Base-by-base conservation (phyloP, 2,329 filamentous ascomycete species). In the Cercospora sojina region DNA sequence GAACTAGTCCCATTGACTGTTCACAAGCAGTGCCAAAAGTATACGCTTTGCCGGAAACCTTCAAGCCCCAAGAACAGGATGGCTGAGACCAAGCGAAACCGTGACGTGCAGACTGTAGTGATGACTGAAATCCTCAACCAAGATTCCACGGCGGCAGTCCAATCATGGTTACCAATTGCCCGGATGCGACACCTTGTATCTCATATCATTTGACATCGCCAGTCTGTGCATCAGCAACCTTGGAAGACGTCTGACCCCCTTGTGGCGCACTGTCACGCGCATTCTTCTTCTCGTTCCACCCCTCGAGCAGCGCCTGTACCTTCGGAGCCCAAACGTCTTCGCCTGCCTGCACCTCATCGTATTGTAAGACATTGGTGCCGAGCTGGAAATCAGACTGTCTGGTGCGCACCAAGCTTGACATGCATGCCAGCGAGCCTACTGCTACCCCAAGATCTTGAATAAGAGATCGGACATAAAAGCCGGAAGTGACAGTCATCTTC, bases 401-500 rank as follows among this genome's bases (percentile, higher is more conserved):
- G 3, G 88, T 90, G 63, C 95, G 89, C 64, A 90, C 86, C 20
- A 99, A 86, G 72, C 91, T 88, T 23, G 91, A 88, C 94, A 99
- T 98, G 71, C 95, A 84, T 35, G 86, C 95, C 25, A 91, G 88
- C 12, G 92, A 96, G 61, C 87, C 88, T 13, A 97, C 84, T 72
- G 92, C 92, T 71, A 88, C 83, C 23, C 94, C 95, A 3, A 99
- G 85, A 74, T 99, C 95, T 77, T 98, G 93, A 73, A 92, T 93
- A 72, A 99, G 88, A 65, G 91, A 96, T 69, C 95, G 90, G 13
- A 99, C 93, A 78, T 99, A 99, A 83, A 97, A 99, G 43, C 95
- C 95, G 0, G 93, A 96, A 1, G 93, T 93, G 60, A 97, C 94
- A 0, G 91, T 96, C 87, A 99, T 92, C 65, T 91, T 89, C 67